These are phyloP conservation scores for Dactylellina leptospora DNA, from an alignment of 2,329 filamentous ascomycete species.

Conservation along the genomic window DNA sequence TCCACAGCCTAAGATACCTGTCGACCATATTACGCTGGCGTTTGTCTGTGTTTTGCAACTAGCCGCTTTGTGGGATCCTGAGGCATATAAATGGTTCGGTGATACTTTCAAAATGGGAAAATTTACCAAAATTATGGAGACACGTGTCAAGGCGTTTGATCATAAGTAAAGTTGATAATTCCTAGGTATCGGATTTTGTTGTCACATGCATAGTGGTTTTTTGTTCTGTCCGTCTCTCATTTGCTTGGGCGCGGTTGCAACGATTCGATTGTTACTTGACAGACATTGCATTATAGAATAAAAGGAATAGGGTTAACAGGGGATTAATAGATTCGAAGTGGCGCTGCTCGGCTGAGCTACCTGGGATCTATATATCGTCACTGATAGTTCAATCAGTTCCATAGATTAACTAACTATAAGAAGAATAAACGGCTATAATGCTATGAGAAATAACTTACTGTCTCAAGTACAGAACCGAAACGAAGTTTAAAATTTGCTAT, in stretches of 20 bases:
- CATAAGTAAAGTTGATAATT: not conserved
- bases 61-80: constrained; percentile 16
- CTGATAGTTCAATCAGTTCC: too few species aligned
- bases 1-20: not conserved
- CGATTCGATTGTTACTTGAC: too few species aligned
- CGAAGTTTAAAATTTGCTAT: not conserved
- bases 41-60: constrained; percentile 24
- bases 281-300: too few species aligned
- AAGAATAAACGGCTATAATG: too few species aligned
- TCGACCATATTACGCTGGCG: constrained; percentile 5
- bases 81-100: constrained; percentile 22
- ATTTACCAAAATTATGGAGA: constrained; percentile 23
- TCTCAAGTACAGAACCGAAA: not conserved
- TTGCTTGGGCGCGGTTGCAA: too few species aligned
- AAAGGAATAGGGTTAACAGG: too few species aligned
- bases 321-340: too few species aligned
- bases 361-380: too few species aligned
- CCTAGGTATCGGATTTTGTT: not conserved
- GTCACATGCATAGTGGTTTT: too few species aligned
- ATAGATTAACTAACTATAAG: too few species aligned
- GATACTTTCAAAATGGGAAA: not conserved
- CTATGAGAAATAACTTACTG: not conserved
- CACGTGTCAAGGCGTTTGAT: constrained; percentile 1
- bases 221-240: too few species aligned
- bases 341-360: too few species aligned